These are phyloP conservation scores for Chaetomidium leptoderma DNA, from an alignment of 495 filamentous ascomycete species.

Conservation along the genomic window DNA sequence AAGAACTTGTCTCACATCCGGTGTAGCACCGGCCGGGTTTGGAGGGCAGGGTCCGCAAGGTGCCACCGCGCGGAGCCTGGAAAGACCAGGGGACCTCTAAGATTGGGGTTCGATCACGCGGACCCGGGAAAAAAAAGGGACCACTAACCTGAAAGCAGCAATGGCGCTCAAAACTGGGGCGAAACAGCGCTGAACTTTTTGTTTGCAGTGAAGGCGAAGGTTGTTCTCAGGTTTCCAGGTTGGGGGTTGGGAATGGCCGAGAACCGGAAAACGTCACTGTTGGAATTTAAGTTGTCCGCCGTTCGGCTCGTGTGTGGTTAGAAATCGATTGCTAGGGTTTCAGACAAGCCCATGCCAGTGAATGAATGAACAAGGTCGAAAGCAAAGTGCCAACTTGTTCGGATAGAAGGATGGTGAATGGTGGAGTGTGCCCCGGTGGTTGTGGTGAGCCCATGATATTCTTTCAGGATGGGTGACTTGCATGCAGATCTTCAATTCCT, in stretches of 20 bases:
- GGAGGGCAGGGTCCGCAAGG: slow-evolving; percentile 15
- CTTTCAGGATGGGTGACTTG: neutral
- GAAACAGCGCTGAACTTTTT: neutral
- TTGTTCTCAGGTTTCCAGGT: neutral
- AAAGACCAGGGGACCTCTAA: slow-evolving; percentile 16
- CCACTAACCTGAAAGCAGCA: slow-evolving; percentile 17
- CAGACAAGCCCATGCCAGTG: neutral
- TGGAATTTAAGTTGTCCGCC: neutral
- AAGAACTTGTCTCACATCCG: slow-evolving; percentile 15
- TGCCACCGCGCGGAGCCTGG: neutral
- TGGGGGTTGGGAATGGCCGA: neutral
- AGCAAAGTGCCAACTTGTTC: neutral
- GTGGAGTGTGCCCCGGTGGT: slow-evolving; percentile 11
- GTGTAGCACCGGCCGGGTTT: slow-evolving; percentile 5
- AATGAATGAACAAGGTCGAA: neutral
- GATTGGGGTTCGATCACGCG: slow-evolving; percentile 24
- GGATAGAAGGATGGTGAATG: neutral
- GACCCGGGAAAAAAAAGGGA: slow-evolving; percentile 25
- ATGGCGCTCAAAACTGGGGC: slow-evolving; percentile 8
- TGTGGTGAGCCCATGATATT: slow-evolving; percentile 12
- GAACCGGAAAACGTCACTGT: neutral
- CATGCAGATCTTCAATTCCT: slow-evolving; percentile 10
- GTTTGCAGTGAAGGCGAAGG: neutral
- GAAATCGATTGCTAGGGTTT: neutral
- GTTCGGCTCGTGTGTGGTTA: neutral